These are phyloP conservation scores for Dictyostelium capitatum DNA, from an alignment of 78 protist species.

Conservation along the genomic window DNA sequence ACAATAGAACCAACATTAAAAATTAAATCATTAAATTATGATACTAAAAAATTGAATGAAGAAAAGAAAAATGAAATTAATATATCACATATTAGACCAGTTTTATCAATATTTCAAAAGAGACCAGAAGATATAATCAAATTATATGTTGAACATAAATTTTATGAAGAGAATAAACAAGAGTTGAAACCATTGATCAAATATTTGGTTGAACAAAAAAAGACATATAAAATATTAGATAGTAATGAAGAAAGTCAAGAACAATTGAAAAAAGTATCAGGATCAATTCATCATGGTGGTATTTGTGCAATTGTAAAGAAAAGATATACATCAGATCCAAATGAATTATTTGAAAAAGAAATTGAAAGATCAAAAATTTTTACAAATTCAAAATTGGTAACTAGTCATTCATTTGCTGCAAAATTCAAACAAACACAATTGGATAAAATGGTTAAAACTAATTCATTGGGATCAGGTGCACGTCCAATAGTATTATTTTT, in stretches of 20 bases:
- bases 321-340: not conserved
- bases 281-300: slow-evolving; percentile 58
- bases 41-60: not conserved
- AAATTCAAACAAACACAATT: not conserved
- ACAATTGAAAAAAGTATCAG: slow-evolving; percentile 1
- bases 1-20: not conserved
- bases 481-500: slow-evolving; percentile 49
- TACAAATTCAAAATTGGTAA: not conserved
- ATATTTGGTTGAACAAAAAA: not conserved
- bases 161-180: slow-evolving; percentile 3
- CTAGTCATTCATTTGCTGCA: not conserved
- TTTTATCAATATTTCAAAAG: slow-evolving; percentile 10
- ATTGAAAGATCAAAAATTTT: not conserved
- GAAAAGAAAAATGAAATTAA: not conserved
- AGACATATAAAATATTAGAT: not conserved
- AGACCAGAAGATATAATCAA: slow-evolving; percentile 22
- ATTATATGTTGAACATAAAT: slow-evolving; percentile 1
- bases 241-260: not conserved
- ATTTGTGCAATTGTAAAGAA: not conserved
- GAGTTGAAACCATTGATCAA: slow-evolving; percentile 9
- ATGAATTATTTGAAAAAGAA: slow-evolving; percentile 19
- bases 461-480: not conserved
- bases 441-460: not conserved
- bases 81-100: slow-evolving; percentile 1
- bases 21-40: not conserved